Evolutionary conservation across 495 filamentous ascomycete genomes (phyloP), one percentile per base, ranked within the genome.

Genomic region (Penicillium coprophilum): DNA sequence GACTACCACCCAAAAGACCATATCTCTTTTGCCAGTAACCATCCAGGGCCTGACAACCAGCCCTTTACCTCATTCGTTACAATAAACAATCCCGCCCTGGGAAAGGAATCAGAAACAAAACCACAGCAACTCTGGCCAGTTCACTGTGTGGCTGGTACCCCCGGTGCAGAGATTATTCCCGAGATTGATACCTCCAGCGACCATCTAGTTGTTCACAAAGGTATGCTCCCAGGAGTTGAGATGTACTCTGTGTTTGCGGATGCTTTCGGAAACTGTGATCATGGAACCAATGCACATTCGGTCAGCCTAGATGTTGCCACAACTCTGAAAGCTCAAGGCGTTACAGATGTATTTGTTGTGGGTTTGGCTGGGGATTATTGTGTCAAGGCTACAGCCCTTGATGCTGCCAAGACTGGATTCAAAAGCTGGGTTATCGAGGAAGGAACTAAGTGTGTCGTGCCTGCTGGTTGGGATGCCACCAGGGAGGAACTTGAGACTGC

Each of bases 231-330:
- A 32, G 76, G 79, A 43, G 79, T 95, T 9, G 94, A 98, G 73
- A 96, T 96, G 90, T 97, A 96, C 70, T 89, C 85, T 48, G 90
- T 84, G 4, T 97, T 98, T 67, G 85, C 84, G 46, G 87, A 89
- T 68, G 87, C 88, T 0, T 90, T 90, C 69, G 74, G 73, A 0
- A 83, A 83, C 46, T 68, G 75, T n/a, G 65, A 72, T 49, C 70
- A 77, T 1, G 51, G 61, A 13, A 69, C 74, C 39, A 75, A 60
- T 6, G 50, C 41, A 6, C 53, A 63, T 9, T 78, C 84, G 13
- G 79, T 80, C 57, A 82, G 85, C 64, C 77, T 79, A 61, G 82
- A 84, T 56, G 72, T 98, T 23, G 79, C 74, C 9, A 72, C 65
- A 8, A 60, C 74, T 48, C 75, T 98, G 55, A 72, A 64, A 40